Base-by-base conservation (phyloP, 2,329 filamentous ascomycete species). In the Aschersonia sp. region DNA sequence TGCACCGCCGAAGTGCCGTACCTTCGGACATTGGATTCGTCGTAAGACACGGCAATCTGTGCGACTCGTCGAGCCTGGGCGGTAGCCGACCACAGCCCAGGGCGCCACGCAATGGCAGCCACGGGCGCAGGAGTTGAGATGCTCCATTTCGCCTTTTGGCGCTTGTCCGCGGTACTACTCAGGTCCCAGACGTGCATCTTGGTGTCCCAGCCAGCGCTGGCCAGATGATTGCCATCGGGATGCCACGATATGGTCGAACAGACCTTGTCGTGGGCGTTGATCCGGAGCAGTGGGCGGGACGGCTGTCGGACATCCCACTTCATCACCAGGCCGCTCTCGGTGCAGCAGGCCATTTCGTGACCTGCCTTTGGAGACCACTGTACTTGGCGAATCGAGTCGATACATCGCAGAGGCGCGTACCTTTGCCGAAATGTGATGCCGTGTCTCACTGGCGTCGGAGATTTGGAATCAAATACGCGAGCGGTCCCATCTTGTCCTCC, bases 171-270 rank as follows among this genome's bases (percentile, higher is more conserved):
- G 6, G 68, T 70, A 46, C 66, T 68, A 5, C 76, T 75, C 49
- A 83, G 62, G 55, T 84, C 78, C 81, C 81, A 85, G 5, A 83
- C 75, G 54, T 80, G 70, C 40, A 79, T 75, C 47, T 73, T 75
- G 50, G 71, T 72, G 57, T 85, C 81, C 53, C 73, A 67, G 6
- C 79, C 79, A 5, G 73, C 78, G 52, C 78, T 83, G 45, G 80
- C 70, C 9, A 83, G 63, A 54, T 84, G 78, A n/a, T 73, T 69
- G 11, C 80, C 81, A 56, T 84, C 80, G 0, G 78, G 76, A 53
- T 85, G 81, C 81, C 81, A 85, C 4, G 76, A 72, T 42, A 83
- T 75, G 0, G 76, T 70, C 2, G 73, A 68, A 55, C 76, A 78
- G 0, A 74, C 68, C 52, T 74, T 78, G 49, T 79, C 75, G 55